Evolutionary conservation across 2,329 filamentous ascomycete genomes (phyloP).

Genomic region (Fusarium sp.): DNA sequence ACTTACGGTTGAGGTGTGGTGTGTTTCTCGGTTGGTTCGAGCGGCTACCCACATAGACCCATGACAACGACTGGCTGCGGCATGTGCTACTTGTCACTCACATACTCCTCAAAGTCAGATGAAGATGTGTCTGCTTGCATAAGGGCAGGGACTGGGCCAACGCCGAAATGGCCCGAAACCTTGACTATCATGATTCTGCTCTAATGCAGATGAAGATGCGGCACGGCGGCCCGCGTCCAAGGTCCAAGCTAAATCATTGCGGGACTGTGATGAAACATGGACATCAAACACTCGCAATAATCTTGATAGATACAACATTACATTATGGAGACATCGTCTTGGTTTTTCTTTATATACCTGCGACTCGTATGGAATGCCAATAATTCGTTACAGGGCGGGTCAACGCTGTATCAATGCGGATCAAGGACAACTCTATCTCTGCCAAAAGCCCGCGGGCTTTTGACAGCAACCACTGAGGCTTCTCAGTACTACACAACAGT

Average conservation of each 20-base stretch:
- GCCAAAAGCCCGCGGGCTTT: background rate
- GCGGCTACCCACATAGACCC: background rate
- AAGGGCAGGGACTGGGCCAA: background rate
- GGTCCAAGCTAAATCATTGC: slow-evolving; percentile 8
- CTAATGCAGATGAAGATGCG: slow-evolving; percentile 6
- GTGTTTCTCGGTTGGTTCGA: background rate
- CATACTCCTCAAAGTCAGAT: background rate
- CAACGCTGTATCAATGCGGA: background rate
- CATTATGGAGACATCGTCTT: background rate
- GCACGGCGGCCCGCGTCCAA: slow-evolving; percentile 19
- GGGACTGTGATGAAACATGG: slow-evolving; percentile 12
- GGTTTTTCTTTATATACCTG: background rate
- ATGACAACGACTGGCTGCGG: background rate
- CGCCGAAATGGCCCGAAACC: background rate
- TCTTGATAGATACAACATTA: background rate
- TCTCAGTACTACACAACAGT: background rate
- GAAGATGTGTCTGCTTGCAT: background rate
- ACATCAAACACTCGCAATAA: background rate
- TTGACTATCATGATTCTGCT: background rate
- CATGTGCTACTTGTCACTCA: background rate
- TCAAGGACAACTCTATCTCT: background rate
- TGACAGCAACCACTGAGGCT: background rate
- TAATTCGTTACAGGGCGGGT: background rate
- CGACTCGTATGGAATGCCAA: background rate
- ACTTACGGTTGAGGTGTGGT: background rate